These are phyloP conservation scores for Chrysochromulina parva DNA, from an alignment of 78 protist genomes.

Conservation along the genomic window DNA sequence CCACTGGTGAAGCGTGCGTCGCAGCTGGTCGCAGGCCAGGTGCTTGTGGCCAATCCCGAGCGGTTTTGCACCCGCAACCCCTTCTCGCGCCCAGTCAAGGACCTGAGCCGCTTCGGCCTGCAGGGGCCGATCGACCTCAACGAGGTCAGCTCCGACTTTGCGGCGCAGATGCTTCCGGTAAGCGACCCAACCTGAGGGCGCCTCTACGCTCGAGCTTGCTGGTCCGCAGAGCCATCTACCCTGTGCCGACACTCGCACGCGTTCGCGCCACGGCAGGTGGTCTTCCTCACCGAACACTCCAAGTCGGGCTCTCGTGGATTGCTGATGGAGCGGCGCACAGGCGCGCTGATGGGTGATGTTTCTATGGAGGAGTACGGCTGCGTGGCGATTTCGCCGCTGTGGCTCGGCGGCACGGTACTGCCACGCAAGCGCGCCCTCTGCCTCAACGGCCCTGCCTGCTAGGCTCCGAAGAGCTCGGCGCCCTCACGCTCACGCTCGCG, in stretches of 20 bases:
- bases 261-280: not conserved
- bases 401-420: not conserved
- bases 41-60: not conserved
- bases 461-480: too few relatives aligned
- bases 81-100: not conserved
- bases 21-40: not conserved
- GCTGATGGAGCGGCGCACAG: not conserved
- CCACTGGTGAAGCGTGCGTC: not conserved
- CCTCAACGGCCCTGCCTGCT: not conserved
- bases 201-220: too few relatives aligned
- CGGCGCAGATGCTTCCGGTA: conserved; percentile 5
- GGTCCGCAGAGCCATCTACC: too few relatives aligned
- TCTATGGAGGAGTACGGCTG: not conserved
- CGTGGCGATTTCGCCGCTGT: not conserved
- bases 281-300: not conserved
- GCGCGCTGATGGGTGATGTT: not conserved
- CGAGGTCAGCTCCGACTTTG: not conserved
- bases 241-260: too few relatives aligned
- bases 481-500: too few relatives aligned
- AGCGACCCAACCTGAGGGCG: not conserved
- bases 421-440: not conserved
- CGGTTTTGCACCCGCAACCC: not conserved
- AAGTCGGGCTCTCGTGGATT: not conserved
- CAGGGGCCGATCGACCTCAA: not conserved
- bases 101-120: not conserved